Conservation (phyloP, 805 yeast species). For the Isabelozyma gotoi region DNA sequence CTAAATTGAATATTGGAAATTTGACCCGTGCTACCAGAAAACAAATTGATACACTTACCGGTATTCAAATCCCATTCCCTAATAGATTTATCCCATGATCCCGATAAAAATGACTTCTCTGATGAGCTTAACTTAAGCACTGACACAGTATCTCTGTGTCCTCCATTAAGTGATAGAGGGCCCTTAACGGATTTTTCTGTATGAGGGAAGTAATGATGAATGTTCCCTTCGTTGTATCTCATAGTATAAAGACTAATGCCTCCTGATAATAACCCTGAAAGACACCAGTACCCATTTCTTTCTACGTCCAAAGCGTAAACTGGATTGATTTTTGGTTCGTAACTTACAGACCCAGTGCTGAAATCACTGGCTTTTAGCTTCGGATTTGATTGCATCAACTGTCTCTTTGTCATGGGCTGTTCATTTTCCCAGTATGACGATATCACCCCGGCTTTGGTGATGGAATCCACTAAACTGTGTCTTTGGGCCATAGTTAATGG, state of each 20-base stretch:
- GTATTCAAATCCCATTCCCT: constrained; percentile 83
- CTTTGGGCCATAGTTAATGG: constrained; percentile 89
- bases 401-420: constrained; percentile 62
- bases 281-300: constrained; percentile 76
- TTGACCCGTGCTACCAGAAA: constrained; percentile 68
- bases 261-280: constrained; percentile 80
- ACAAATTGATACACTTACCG: constrained; percentile 54
- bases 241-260: constrained; percentile 85
- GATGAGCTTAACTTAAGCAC: constrained; percentile 59
- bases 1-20: constrained; percentile 72
- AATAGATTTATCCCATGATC: constrained; percentile 86
- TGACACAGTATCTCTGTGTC: constrained; percentile 78
- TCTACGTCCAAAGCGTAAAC: constrained; percentile 87
- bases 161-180: constrained; percentile 12
- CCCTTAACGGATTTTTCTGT: constrained; percentile 26
- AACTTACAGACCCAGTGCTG: constrained; percentile 35
- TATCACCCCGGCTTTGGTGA: constrained; percentile 80
- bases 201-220: constrained; percentile 67
- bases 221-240: constrained; percentile 77
- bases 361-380: constrained; percentile 37
- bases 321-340: constrained; percentile 71
- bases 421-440: constrained; percentile 95
- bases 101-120: constrained; percentile 71
- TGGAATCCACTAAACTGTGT: constrained; percentile 84
- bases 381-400: constrained; percentile 31